Base-by-base conservation (phyloP, 2,329 filamentous ascomycete genomes). In the Fusarium abutilonis region DNA sequence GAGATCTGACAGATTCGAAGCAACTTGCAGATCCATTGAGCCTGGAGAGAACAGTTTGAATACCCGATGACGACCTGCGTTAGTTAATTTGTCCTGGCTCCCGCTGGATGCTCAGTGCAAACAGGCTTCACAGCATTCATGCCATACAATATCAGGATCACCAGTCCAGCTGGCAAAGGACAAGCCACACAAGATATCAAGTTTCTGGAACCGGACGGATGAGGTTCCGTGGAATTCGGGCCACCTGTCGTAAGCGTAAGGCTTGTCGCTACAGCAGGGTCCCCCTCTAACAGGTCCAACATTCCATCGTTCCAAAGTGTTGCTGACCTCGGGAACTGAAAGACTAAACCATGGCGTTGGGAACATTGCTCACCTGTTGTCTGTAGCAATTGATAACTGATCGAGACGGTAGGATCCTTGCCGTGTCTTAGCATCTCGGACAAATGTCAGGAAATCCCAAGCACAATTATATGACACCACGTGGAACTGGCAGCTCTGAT, bases 241-340 rank as follows among this genome's bases (percentile, higher is more conserved):
- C n/a, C 28, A 29, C 26, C 10, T n/a, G 48, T 54, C 31, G 36
- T 62, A 63, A 56, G 56, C 31, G 36, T 62, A 63, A 56, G 56
- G 61, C 52, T 53, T 49, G 38, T 49, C 49, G 52, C 59, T 55
- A 54, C 51, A 47, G 51, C 46, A 68, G 58, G 65, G 66, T 52
- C 55, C 55, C 64, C 59, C 64, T 60, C 53, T 56, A 52, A 56
- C 48, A 50, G 46, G 53, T 38, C 52, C 42, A 50, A 34, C 57
- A 59, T 64, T 65, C 61, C 61, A 59, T 58, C 48, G 38, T 63
- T 52, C 57, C 47, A 47, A 60, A 53, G 44, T 52, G 56, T 43
- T 51, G 60, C 65, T 70, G 57, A 70, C 66, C 67, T 66, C 60
- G 65, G 67, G 57, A 68, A 44, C 50, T 40, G 56, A 42, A 57